These are phyloP conservation scores for Nannochloris sp. DNA, from an alignment of 139 green algal species.

Conservation along the genomic window DNA sequence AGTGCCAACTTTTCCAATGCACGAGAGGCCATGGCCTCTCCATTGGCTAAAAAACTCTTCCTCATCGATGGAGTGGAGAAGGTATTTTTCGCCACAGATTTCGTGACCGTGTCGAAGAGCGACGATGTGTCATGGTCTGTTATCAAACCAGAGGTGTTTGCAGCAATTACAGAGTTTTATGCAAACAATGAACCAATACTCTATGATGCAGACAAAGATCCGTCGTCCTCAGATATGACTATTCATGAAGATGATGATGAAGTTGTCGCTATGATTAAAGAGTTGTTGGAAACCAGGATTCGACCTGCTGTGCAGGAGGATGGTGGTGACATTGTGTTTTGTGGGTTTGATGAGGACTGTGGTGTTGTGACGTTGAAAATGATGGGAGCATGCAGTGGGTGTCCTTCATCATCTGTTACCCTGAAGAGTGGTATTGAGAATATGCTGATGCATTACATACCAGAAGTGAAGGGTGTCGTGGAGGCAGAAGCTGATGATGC, in stretches of 20 bases:
- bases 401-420: conserved; percentile 87
- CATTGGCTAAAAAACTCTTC: conserved; percentile 84
- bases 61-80: conserved; percentile 69
- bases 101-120: conserved; percentile 93
- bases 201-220: conserved; percentile 7
- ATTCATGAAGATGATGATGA: conserved; percentile 37
- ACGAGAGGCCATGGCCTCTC: conserved; percentile 71
- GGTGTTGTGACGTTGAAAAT: conserved; percentile 91
- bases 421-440: conserved; percentile 98
- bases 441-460: conserved; percentile 97
- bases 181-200: conserved; percentile 21
- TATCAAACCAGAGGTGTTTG: conserved; percentile 93
- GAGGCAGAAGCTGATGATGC: conserved; percentile 63
- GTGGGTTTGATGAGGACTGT: conserved; percentile 72
- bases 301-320: conserved; percentile 89
- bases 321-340: conserved; percentile 91
- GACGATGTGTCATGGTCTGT: conserved; percentile 66
- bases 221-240: conserved; percentile 8
- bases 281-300: conserved; percentile 98
- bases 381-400: conserved; percentile 72
- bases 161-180: conserved; percentile 94
- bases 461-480: conserved; percentile 52
- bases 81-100: conserved; percentile 95
- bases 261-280: conserved; percentile 98
- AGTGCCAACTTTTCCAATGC: conserved; percentile 66